Base-by-base conservation (phyloP, 2,329 filamentous ascomycete species). In the Nakataea oryzae region DNA sequence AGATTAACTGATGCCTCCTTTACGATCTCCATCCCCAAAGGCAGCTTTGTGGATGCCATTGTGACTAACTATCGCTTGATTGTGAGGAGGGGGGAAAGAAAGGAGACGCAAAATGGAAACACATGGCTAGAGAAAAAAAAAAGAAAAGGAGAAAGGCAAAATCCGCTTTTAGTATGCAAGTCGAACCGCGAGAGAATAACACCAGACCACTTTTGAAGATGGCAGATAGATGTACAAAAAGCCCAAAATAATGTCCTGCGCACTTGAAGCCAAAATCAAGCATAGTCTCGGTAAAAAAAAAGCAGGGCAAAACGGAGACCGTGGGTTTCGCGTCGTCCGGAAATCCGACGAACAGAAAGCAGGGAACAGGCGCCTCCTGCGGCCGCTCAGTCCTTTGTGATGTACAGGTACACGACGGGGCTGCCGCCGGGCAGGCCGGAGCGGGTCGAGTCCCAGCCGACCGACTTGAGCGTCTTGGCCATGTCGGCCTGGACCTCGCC, bases 351-450 rank as follows among this genome's bases (percentile, higher is more conserved):
- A 41, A 41, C 2, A 17, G 8, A 6, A 17, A 50, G 30, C n/a
- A 50, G 11, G 13, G 2, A 32, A 17, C 41, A 9, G 21, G 13
- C 21, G 13, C 14, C 41, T 17, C 34, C 34, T 17, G 34, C 2
- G 9, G 30, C 30, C 30, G 5, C 26, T 73, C 65, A 83, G 59
- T 76, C 79, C 70, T 83, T 85, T 24, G 79, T 81, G 62, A 86
- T 75, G 76, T 83, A 87, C 21, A 87, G 65, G 70, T 82, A 86
- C n/a, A 86, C 80, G 3, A 85, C 78, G 0, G 80, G 80, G 71
- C 80, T 81, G 66, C 78, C 75, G 0, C 77, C 76, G 0, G 72
- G 69, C 21, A 76, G 70, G 0, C 83, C 83, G 1, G 75, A 80
- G 11, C 83, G 70, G 1, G 74, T 75, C 24, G 70, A 69, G 50